Conservation (phyloP, 805 yeast species). For the Cyberlindnera samutprakarnensis region DNA sequence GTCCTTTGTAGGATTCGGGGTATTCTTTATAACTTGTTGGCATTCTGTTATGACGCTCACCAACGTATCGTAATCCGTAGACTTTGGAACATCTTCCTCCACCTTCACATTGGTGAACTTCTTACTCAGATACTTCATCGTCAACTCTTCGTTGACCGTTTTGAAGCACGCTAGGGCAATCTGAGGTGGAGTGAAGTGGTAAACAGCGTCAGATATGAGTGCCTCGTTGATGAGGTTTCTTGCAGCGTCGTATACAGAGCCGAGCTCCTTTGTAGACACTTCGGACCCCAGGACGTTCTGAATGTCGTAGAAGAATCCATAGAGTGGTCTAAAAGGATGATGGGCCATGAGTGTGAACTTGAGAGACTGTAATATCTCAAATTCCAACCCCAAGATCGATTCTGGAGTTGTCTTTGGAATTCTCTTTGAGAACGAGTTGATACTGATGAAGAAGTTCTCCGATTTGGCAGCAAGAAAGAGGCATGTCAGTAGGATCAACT, state of each 20-base stretch:
- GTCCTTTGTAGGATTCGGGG: slow-evolving; percentile 44
- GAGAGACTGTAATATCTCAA: slow-evolving; percentile 62
- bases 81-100: slow-evolving; percentile 13
- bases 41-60: slow-evolving; percentile 42
- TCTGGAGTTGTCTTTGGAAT: slow-evolving; percentile 61
- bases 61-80: slow-evolving; percentile 31
- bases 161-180: slow-evolving; percentile 84
- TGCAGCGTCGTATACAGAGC: slow-evolving; percentile 64
- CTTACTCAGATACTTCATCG: slow-evolving; percentile 57
- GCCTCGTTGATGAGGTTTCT: slow-evolving; percentile 57
- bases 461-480: slow-evolving; percentile 88
- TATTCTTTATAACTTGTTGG: slow-evolving; percentile 34
- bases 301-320: slow-evolving; percentile 89
- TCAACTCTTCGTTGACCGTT: slow-evolving; percentile 53
- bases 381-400: slow-evolving; percentile 73
- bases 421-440: slow-evolving; percentile 67
- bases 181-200: slow-evolving; percentile 88
- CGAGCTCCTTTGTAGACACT: slow-evolving; percentile 50
- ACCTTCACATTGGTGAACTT: slow-evolving; percentile 35
- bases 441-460: slow-evolving; percentile 84
- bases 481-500: slow-evolving; percentile 70
- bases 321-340: slow-evolving; percentile 84
- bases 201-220: slow-evolving; percentile 69
- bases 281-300: slow-evolving; percentile 43
- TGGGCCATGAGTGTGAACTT: slow-evolving; percentile 78